Base-by-base conservation (phyloP, 148 eudicot species). In the Rhododendron molle region DNA sequence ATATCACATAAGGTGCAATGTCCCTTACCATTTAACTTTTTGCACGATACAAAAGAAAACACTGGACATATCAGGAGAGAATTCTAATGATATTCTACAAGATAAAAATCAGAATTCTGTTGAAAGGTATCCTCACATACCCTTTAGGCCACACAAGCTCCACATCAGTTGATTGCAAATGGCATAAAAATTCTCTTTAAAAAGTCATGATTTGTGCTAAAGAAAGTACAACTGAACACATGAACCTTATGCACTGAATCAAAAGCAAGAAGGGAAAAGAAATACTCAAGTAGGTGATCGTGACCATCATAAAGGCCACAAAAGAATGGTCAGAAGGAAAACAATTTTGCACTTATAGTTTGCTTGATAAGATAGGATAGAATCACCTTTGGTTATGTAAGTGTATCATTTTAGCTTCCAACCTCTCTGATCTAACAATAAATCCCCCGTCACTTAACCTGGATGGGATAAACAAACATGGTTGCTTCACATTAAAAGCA, bases 361-460 rank as follows among this genome's bases (percentile, higher is more conserved):
- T 23, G 82, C 40, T 74, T 34, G 76, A 11, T 76, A 46, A 58
- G 79, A 38, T 28, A 78, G 34, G 47, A 40, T 10, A 80, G 81
- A 72, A 87, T 89, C 83, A 96, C 98, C 95, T 94, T 85, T 94
- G 93, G 86, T 88, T 90, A 86, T 89, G 87, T 52, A 88, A 87
- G 81, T 93, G 89, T 80, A 86, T 46, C 82, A 87, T 83, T 80
- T 94, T 89, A 89, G 90, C 91, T 90, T 97, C 98, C 91, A 89
- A 88, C 91, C 92, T 95, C 86, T 92, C 98, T 47, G 98, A 91
- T 92, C 99, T 93, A 86, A 95, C 95, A 82, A 93, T 80, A 83
- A 83, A 91, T 81, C 89, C 89, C 83, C 96, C 96, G 84, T 80
- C 87, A 62, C 84, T 89, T 91, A 95, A 87, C 91, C 99, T 97